Evolutionary conservation across 805 yeast genomes (phyloP).

Genomic region (Wickerhamomyces alni): DNA sequence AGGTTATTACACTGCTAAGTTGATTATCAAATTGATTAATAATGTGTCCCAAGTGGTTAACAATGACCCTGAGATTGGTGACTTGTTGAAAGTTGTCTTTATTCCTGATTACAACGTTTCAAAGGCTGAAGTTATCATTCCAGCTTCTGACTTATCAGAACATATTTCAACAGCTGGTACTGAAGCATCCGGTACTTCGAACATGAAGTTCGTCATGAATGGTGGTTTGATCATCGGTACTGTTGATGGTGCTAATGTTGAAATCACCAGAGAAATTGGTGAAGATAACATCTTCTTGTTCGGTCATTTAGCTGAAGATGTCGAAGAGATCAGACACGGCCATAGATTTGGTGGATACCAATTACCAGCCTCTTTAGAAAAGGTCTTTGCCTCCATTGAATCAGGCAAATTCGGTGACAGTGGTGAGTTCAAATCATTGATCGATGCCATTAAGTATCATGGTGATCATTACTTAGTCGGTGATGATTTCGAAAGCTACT

Average conservation of each 20-base stretch:
- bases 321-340: slow-evolving; percentile 74
- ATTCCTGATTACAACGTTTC: slow-evolving; percentile 92
- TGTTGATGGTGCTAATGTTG: slow-evolving; percentile 96
- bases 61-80: slow-evolving; percentile 66
- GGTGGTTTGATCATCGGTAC: slow-evolving; percentile 95
- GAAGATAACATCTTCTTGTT: slow-evolving; percentile 89
- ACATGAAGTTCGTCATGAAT: slow-evolving; percentile 91
- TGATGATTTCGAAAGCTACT: slow-evolving; percentile 84
- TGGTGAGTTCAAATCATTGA: slow-evolving; percentile 57
- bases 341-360: slow-evolving; percentile 53
- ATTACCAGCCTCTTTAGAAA: slow-evolving; percentile 51
- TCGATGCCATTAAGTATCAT: slow-evolving; percentile 63
- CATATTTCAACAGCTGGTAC: slow-evolving; percentile 97
- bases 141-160: slow-evolving; percentile 87
- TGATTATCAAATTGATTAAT: slow-evolving; percentile 80
- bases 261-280: slow-evolving; percentile 88
- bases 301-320: slow-evolving; percentile 87
- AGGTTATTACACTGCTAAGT: slow-evolving; percentile 94
- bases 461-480: slow-evolving; percentile 85
- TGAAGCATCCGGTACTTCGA: slow-evolving; percentile 93
- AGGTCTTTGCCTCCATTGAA: slow-evolving; percentile 64
- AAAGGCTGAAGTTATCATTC: slow-evolving; percentile 85
- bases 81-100: slow-evolving; percentile 77
- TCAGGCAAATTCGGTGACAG: slow-evolving; percentile 66
- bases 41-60: slow-evolving; percentile 78